These are phyloP conservation scores for Cladosporium sp. DNA, from an alignment of 2,329 filamentous ascomycete species.

Conservation along the genomic window DNA sequence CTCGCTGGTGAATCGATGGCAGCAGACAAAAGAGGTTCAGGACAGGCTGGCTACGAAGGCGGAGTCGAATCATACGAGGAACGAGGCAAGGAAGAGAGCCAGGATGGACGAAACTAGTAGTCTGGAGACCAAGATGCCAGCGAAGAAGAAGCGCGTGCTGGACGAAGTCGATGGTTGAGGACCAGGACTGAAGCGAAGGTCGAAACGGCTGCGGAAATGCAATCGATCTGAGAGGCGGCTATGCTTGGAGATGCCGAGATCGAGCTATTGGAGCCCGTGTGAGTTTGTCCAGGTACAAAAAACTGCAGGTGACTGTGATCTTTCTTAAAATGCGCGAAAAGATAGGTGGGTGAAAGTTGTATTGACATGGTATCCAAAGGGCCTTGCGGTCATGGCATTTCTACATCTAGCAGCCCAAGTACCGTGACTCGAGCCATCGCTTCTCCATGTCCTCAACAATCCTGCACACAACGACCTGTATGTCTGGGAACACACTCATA, in stretches of 20 bases:
- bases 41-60: neutral
- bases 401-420: constrained; percentile 69
- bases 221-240: too few relatives aligned
- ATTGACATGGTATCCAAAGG: neutral
- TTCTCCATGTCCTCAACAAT: constrained; percentile 78
- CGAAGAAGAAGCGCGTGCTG: neutral
- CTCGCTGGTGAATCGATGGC: neutral
- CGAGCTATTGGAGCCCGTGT: too few relatives aligned
- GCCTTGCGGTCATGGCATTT: neutral
- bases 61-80: neutral
- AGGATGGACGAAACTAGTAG: too few relatives aligned
- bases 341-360: too few relatives aligned
- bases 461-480: constrained; percentile 80
- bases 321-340: too few relatives aligned
- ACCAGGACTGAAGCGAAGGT: too few relatives aligned
- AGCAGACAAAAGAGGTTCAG: neutral
- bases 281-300: too few relatives aligned
- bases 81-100: neutral
- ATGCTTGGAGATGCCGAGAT: too few relatives aligned
- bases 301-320: too few relatives aligned
- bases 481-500: constrained; percentile 81
- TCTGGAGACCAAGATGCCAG: neutral
- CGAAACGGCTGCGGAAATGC: too few relatives aligned
- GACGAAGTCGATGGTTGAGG: too few relatives aligned
- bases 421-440: constrained; percentile 85